Conservation (phyloP, 352 stramenopile species). For the Pythium grandisporangium region DNA sequence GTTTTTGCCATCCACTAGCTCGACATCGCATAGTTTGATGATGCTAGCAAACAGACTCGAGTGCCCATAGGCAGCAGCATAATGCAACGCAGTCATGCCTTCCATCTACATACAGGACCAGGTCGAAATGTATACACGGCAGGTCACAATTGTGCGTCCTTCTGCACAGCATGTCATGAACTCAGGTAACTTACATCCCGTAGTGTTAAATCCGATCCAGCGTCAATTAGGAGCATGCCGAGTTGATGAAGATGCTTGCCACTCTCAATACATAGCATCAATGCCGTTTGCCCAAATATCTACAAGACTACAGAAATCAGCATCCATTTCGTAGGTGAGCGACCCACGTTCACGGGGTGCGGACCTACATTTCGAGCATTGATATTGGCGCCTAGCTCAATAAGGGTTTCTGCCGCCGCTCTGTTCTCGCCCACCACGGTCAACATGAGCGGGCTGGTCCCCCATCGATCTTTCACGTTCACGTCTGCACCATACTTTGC, state of each 20-base stretch:
- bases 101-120: slow-evolving; percentile 23
- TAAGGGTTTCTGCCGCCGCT: slow-evolving; percentile 37
- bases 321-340: too few relatives aligned
- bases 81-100: slow-evolving; percentile 66
- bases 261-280: slow-evolving; percentile 64
- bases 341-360: neutral
- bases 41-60: slow-evolving; percentile 60
- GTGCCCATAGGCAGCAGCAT: slow-evolving; percentile 39
- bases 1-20: slow-evolving; percentile 47
- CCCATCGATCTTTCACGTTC: slow-evolving; percentile 67
- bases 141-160: neutral
- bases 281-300: slow-evolving; percentile 63
- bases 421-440: slow-evolving; percentile 66
- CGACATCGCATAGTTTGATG: slow-evolving; percentile 44
- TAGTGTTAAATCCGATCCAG: slow-evolving; percentile 37
- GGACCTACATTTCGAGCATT: slow-evolving; percentile 53
- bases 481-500: slow-evolving; percentile 69
- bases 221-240: slow-evolving; percentile 68
- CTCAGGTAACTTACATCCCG: slow-evolving; percentile 39
- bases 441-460: slow-evolving; percentile 73
- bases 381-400: slow-evolving; percentile 63
- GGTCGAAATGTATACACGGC: neutral
- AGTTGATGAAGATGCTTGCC: slow-evolving; percentile 51
- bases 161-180: neutral
- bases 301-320: too few relatives aligned